A percentile compares a stretch with the other conserved stretches of the same genome.
Evolutionary conservation across 2,329 filamentous ascomycete genomes (phyloP).

Genomic region (Xenoacremonium recifei): DNA sequence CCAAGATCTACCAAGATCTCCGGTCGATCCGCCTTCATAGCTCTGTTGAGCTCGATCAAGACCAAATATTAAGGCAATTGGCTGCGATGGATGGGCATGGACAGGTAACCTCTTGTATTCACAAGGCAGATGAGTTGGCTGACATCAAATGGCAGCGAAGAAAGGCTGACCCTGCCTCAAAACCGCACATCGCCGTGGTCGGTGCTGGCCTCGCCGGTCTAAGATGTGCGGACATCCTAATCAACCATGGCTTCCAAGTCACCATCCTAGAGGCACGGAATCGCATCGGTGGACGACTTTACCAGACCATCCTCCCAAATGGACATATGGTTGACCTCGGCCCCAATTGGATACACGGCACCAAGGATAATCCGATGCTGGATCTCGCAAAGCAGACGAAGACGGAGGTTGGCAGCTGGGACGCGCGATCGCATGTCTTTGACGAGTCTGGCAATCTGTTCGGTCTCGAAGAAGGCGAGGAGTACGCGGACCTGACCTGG

Average conservation of each 20-base stretch:
- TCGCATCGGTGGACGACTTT: conserved; percentile 64
- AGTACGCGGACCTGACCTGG: conserved; percentile 60
- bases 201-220: conserved; percentile 70
- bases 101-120: conserved; percentile 30
- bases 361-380: conserved; percentile 66
- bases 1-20: conserved; percentile 51
- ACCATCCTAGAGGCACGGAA: conserved; percentile 68
- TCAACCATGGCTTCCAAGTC: conserved; percentile 63
- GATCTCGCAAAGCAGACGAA: conserved; percentile 62
- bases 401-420: conserved; percentile 48
- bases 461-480: conserved; percentile 42
- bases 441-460: conserved; percentile 56
- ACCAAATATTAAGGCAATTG: conserved; percentile 28
- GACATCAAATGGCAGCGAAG: conserved; percentile 19
- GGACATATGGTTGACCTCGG: conserved; percentile 57
- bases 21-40: conserved; percentile 38
- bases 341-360: conserved; percentile 81
- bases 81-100: conserved; percentile 30
- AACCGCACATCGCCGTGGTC: conserved; percentile 62
- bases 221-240: conserved; percentile 66
- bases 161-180: conserved; percentile 16
- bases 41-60: conserved; percentile 31
- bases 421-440: conserved; percentile 54
- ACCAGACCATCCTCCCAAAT: conserved; percentile 48
- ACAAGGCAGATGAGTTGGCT: not conserved